phyloP scores from a whole-genome alignment of 495 filamentous ascomycete genomes.

The Usnea hakonensis region DNA sequence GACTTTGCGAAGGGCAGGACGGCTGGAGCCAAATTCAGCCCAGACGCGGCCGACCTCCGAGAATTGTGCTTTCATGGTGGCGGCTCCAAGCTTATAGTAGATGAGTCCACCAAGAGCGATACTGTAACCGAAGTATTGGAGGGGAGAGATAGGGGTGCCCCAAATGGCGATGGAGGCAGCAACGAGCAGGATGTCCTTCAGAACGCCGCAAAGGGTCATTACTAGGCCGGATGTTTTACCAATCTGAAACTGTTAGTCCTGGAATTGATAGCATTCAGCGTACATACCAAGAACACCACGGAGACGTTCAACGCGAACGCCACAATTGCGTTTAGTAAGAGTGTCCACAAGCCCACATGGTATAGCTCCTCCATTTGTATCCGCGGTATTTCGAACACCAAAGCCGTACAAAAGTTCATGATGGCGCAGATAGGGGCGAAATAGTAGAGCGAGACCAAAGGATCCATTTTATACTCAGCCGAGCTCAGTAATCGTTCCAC shows the following conservation, averaged over 20 bases:
- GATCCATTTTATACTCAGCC: constrained; percentile 72
- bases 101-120: constrained; percentile 85
- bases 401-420: constrained; percentile 64
- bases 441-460: constrained; percentile 77
- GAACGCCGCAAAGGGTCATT: constrained; percentile 93
- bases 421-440: constrained; percentile 70
- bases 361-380: constrained; percentile 48
- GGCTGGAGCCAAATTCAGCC: constrained; percentile 75
- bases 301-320: constrained; percentile 73
- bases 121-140: constrained; percentile 93
- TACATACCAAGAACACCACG: constrained; percentile 63
- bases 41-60: constrained; percentile 61
- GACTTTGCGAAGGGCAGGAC: constrained; percentile 68
- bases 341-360: constrained; percentile 47
- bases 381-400: constrained; percentile 47
- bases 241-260: constrained; percentile 50
- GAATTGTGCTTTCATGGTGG: constrained; percentile 72
- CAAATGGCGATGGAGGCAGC: constrained; percentile 83
- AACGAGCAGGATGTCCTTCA: constrained; percentile 97
- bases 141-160: constrained; percentile 67
- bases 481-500: constrained; percentile 63
- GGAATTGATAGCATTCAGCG: neutral
- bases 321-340: constrained; percentile 61
- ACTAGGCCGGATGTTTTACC: constrained; percentile 95
- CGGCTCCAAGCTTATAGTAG: constrained; percentile 93